Conservation (phyloP, 176 grass and related monocot genomes). For the Alloteropsis semialata region DNA sequence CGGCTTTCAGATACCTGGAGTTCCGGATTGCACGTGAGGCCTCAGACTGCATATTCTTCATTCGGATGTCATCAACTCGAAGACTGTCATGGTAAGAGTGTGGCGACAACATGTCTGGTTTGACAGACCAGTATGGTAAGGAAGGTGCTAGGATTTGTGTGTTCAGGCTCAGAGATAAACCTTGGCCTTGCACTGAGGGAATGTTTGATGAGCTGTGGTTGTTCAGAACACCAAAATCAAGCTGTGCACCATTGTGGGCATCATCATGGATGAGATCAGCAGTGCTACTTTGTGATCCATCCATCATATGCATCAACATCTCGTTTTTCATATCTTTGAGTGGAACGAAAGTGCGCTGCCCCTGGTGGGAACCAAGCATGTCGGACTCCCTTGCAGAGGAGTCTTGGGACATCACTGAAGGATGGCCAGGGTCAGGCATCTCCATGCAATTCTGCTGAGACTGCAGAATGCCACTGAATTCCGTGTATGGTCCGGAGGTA, state of each 20-base stretch:
- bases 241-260: slow-evolving; percentile 43
- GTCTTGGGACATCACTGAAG: slow-evolving; percentile 43
- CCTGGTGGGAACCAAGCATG: slow-evolving; percentile 57
- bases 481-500: slow-evolving; percentile 51
- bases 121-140: slow-evolving; percentile 71
- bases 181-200: slow-evolving; percentile 52
- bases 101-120: slow-evolving; percentile 44
- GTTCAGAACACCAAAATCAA: slow-evolving; percentile 73
- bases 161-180: slow-evolving; percentile 81
- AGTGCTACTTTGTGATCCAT: slow-evolving; percentile 28
- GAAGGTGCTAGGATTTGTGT: slow-evolving; percentile 69
- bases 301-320: slow-evolving; percentile 62
- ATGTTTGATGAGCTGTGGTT: slow-evolving; percentile 48
- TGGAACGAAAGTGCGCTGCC: slow-evolving; percentile 29
- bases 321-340: slow-evolving; percentile 59
- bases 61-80: slow-evolving; percentile 41
- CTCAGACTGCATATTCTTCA: slow-evolving; percentile 61
- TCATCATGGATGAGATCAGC: slow-evolving; percentile 45
- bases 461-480: slow-evolving; percentile 59
- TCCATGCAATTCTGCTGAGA: slow-evolving; percentile 52
- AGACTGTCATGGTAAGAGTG: slow-evolving; percentile 64
- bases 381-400: slow-evolving; percentile 53
- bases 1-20: slow-evolving; percentile 84
- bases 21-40: slow-evolving; percentile 53
- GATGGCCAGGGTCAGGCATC: slow-evolving; percentile 40